Evolutionary conservation across 208 protist genomes (phyloP), one percentile per base, ranked within the genome.

Genomic region (Trypanosoma caninum): DNA sequence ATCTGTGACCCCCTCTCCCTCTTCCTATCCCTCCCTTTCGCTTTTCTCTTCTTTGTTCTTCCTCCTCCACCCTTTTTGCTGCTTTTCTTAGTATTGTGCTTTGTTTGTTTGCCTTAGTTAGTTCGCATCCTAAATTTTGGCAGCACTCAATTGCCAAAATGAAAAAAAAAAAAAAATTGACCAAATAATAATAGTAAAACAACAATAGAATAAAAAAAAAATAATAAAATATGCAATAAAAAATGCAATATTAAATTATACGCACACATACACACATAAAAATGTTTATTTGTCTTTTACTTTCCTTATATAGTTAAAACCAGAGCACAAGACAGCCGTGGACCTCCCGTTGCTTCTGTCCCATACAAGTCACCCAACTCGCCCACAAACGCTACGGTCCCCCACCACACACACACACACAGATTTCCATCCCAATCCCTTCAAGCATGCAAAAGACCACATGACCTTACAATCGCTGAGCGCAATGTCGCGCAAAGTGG

Each of bases 381-480:
- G n/a, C n/a, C n/a, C 45, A 30, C n/a, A 50, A 14, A 30, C 23
- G 3, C 23, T 11, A 50, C 22, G 14, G 45, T 11, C 25, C n/a
- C 22, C 5, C 45, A 11, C 9, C 14, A 42, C 33, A 41, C 10
- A 27, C 23, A 31, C 23, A 45, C 13, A 40, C 18, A 58, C 5
- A 11, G 23, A 22, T 16, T 25, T 8, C 23, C 28, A 23, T 28
- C 22, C 9, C 37, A 16, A 14, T 48, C 14, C 9, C 14, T 53
- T 37, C 37, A 18, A 28, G 13, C 34, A 27, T 0, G 37, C 16
- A 30, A 18, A 16, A 18, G 30, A 9, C 6, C 30, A n/a, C n/a
- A 9, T 18, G 51, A 45, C 22, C 62, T 63, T 48, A 65, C 11
- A 44, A 72, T 65, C 6, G 56, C 68, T 16, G 38, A 50, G 18